phyloP scores from a whole-genome alignment of 2,329 filamentous ascomycete genomes.

The Camillea tinctor region DNA sequence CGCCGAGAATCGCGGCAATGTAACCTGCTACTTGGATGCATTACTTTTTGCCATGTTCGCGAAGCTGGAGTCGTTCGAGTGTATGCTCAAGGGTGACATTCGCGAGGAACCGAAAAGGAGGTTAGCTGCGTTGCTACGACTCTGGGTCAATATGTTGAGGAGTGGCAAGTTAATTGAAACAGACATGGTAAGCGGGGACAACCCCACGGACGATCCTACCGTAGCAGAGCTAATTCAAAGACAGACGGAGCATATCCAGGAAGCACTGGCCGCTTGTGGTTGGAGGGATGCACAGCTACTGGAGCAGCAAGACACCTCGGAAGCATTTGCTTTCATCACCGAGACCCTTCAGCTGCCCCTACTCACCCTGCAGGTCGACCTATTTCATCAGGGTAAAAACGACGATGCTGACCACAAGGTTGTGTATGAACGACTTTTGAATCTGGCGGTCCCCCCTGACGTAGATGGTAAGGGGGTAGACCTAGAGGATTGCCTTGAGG shows the following conservation, averaged over 20 bases:
- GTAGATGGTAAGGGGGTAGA: constrained; percentile 69
- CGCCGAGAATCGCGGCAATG: constrained; percentile 78
- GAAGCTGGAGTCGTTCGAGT: constrained; percentile 85
- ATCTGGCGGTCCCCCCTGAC: constrained; percentile 83
- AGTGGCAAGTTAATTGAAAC: constrained; percentile 80
- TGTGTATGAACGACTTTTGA: constrained; percentile 84
- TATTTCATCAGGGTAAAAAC: constrained; percentile 87
- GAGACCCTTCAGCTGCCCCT: constrained; percentile 84
- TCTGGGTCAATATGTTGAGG: constrained; percentile 93
- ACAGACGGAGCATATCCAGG: constrained; percentile 79
- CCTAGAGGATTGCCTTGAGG: constrained; percentile 87
- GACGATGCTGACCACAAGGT: constrained; percentile 91
- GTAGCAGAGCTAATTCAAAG: constrained; percentile 25
- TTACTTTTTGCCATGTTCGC: constrained; percentile 96
- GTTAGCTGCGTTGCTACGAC: constrained; percentile 72
- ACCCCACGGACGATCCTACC: background rate
- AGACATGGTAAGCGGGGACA: constrained; percentile 64
- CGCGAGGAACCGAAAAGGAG: constrained; percentile 69
- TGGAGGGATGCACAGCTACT: constrained; percentile 77
- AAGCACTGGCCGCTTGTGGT: constrained; percentile 78
- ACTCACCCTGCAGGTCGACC: constrained; percentile 87
- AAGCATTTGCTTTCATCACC: constrained; percentile 93
- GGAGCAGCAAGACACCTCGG: constrained; percentile 92
- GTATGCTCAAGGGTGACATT: constrained; percentile 80
- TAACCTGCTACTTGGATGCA: constrained; percentile 94